phyloP scores from a whole-genome alignment of 2,329 filamentous ascomycete genomes.

The Mycocentrospora acerina region DNA sequence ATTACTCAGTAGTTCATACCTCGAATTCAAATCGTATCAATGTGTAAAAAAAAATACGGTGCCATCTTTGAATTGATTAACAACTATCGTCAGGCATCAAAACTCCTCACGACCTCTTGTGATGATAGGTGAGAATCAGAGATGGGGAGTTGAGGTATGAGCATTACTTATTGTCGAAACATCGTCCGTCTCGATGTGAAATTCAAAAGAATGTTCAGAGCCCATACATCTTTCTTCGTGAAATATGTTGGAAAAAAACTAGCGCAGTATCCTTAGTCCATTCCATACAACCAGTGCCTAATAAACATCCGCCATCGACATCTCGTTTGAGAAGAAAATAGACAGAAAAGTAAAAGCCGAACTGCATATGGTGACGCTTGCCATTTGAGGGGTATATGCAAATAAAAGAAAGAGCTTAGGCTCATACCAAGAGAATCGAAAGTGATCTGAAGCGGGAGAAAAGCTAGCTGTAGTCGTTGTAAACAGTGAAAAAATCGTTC shows the following conservation, averaged over 20 bases:
- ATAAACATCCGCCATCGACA: background rate
- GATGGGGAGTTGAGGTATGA: background rate
- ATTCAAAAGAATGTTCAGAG: too few relatives aligned
- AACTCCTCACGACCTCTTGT: too few relatives aligned
- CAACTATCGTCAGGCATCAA: too few relatives aligned
- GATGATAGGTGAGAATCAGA: too few relatives aligned
- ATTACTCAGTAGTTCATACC: too few relatives aligned
- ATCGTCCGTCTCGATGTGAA: too few relatives aligned
- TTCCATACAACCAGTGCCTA: background rate
- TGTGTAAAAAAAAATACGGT: too few relatives aligned
- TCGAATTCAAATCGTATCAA: too few relatives aligned
- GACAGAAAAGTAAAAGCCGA: background rate
- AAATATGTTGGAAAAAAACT: background rate
- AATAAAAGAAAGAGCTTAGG: background rate
- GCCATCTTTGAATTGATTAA: too few relatives aligned
- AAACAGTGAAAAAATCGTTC: conserved; percentile 3
- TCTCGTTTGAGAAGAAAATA: background rate
- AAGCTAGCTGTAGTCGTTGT: conserved; percentile 1
- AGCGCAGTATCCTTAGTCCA: background rate
- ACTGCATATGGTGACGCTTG: background rate
- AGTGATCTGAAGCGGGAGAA: background rate
- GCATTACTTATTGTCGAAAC: too few relatives aligned
- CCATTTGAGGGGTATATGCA: background rate
- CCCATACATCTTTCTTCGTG: background rate
- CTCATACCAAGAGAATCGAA: background rate